Percentiles rank a stretch among this genome's conserved stretches.
phyloP scores from a whole-genome alignment of 805 yeast species.

The Lachancea waltii region DNA sequence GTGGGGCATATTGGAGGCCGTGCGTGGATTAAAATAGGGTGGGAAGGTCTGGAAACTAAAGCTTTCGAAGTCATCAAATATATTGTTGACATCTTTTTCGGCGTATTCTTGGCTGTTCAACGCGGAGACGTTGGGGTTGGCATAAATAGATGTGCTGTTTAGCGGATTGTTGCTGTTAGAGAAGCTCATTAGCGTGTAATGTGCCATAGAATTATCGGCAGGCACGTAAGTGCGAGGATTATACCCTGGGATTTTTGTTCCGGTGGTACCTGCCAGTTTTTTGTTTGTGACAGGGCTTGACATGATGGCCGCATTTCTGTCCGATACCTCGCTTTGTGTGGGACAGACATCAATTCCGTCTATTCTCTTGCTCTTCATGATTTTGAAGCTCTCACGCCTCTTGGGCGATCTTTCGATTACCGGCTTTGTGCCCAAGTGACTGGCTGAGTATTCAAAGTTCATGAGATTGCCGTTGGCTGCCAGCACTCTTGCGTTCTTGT shows the following conservation, averaged over 20 bases:
- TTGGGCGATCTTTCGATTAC: conserved; percentile 6
- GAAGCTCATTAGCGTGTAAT: conserved; percentile 17
- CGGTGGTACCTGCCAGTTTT: conserved; percentile 1
- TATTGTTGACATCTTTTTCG: conserved; percentile 3
- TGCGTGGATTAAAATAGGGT: conserved; percentile 52
- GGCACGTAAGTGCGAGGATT: conserved; percentile 3
- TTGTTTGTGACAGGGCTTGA: background rate
- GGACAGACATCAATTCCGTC: conserved; percentile 3
- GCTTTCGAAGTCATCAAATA: conserved; percentile 7
- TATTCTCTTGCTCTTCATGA: conserved; percentile 5
- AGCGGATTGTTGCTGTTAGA: conserved; percentile 8
- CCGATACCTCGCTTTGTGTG: conserved; percentile 1
- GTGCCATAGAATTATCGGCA: conserved; percentile 12
- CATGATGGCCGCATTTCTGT: conserved; percentile 1
- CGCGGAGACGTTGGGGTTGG: background rate
- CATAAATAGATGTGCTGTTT: conserved; percentile 1
- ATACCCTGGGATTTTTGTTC: background rate
- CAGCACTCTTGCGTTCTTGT: conserved; percentile 3
- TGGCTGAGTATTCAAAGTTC: conserved; percentile 5
- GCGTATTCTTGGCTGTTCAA: background rate
- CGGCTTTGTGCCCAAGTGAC: background rate
- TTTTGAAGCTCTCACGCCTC: conserved; percentile 8
- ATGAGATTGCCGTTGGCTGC: conserved; percentile 6
- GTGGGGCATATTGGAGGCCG: conserved; percentile 55
- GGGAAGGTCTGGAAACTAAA: conserved; percentile 34